These are phyloP conservation scores for Immersiporthe knoxdaviesiana DNA, from an alignment of 2,329 filamentous ascomycete species.

Conservation along the genomic window DNA sequence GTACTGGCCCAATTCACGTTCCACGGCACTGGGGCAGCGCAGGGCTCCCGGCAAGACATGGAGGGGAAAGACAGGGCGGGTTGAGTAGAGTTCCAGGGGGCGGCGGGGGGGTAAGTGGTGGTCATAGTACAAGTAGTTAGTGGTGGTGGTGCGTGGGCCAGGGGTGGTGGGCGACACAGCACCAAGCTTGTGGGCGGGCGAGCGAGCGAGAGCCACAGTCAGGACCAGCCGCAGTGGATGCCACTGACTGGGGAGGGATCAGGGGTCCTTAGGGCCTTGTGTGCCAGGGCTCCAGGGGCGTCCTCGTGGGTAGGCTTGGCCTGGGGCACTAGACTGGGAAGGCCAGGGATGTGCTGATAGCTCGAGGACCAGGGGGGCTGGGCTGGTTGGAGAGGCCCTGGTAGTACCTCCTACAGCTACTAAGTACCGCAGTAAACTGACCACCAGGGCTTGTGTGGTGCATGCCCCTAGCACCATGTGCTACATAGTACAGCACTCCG, in stretches of 20 bases:
- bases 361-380: not conserved
- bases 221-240: conserved; percentile 18
- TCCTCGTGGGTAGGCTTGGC: conserved; percentile 4
- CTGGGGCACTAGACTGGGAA: not conserved
- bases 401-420: too few relatives aligned
- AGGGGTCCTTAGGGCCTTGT: conserved; percentile 4
- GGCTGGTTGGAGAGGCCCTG: not conserved
- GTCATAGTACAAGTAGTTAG: too few relatives aligned
- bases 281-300: not conserved
- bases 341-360: conserved; percentile 2
- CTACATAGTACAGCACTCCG: too few relatives aligned
- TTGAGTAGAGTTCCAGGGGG: conserved; percentile 19
- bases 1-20: conserved; percentile 4
- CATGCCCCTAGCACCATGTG: not conserved
- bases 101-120: not conserved
- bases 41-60: conserved; percentile 4
- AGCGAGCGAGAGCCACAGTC: conserved; percentile 12
- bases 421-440: too few relatives aligned
- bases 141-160: conserved; percentile 6
- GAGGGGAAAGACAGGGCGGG: conserved; percentile 20
- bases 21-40: conserved; percentile 10
- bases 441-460: not conserved
- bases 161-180: conserved; percentile 9
- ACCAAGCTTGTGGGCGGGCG: not conserved
- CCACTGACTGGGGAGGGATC: conserved; percentile 18